Evolutionary conservation across 2,329 filamentous ascomycete genomes (phyloP), one percentile per base, ranked within the genome.

Genomic region (Nemania sp.): DNA sequence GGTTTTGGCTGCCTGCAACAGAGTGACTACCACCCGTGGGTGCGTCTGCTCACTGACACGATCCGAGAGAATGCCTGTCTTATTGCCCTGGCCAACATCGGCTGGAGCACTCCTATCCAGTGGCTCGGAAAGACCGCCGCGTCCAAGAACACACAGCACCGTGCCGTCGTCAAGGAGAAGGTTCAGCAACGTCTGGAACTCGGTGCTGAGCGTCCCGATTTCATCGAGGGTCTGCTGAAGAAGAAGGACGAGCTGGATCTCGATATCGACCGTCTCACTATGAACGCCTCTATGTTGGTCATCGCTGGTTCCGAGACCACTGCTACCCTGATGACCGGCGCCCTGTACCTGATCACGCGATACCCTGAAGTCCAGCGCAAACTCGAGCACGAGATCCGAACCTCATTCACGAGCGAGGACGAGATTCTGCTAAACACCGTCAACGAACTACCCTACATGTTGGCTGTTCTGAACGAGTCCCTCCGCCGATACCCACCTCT

Each of bases 221-320:
- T 73, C 39, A 64, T 73, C 23, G 64, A 67, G 44, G 66, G 66
- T 0, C 54, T 73, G 8, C 54, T 72, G 11, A 60, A 54, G 19
- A 63, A 62, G 36, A 67, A 70, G 49, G 64, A 70, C 5, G 61
- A 65, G 31, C 30, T 59, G 24, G 41, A 60, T n/a, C 49, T 68
- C 20, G 54, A 45, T 20, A 33, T 66, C 11, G 56, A 61, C 12
- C 49, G 65, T 26, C 51, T 70, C 0, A 51, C 51, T 2, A 49
- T 44, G 30, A 70, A 69, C 47, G 60, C 64, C 5, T 60, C 48
- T n/a, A 59, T 70, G 9, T 61, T 75, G 3, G 68, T 80, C 24
- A 65, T 76, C 12, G 78, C 77, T 5, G 78, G 79, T 4, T 76
- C 75, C 3, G 79, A 81, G 60, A 82, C 79, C 5, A 80, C 77